Evolutionary conservation across 495 filamentous ascomycete genomes (phyloP).

Genomic region (Collariella sp.): DNA sequence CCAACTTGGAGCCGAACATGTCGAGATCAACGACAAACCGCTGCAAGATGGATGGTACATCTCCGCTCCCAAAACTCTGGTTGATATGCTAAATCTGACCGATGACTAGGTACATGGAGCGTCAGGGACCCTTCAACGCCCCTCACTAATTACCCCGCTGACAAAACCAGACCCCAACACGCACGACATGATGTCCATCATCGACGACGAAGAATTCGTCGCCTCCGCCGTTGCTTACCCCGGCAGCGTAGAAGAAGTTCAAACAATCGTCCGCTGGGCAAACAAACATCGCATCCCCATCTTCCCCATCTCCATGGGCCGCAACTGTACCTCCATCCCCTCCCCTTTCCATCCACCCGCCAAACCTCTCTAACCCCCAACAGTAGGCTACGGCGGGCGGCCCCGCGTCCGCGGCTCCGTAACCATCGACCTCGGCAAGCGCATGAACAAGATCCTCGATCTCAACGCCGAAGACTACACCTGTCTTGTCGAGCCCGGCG

Average conservation of each 20-base stretch:
- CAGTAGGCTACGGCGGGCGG: constrained; percentile 52
- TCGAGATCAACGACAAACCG: constrained; percentile 42
- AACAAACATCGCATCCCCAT: constrained; percentile 45
- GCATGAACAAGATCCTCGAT: constrained; percentile 49
- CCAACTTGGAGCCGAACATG: constrained; percentile 31
- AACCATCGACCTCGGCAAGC: constrained; percentile 44
- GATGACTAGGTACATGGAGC: constrained; percentile 31
- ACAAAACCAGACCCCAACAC: constrained; percentile 38
- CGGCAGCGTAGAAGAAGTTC: constrained; percentile 39
- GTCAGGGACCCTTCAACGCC: constrained; percentile 17
- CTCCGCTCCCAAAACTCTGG: no score
- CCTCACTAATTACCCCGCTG: neutral
- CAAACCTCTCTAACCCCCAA: no score
- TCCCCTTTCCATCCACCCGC: no score
- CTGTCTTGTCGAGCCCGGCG: constrained; percentile 51
- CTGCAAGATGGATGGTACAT: constrained; percentile 43
- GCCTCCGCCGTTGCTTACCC: constrained; percentile 45
- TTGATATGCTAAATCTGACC: no score
- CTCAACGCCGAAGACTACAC: constrained; percentile 45
- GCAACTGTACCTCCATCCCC: no score
- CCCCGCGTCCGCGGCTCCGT: constrained; percentile 46
- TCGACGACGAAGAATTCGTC: constrained; percentile 46
- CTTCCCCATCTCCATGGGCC: constrained; percentile 47
- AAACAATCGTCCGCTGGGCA: constrained; percentile 36
- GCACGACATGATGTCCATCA: constrained; percentile 46